Evolutionary conservation across 495 filamentous ascomycete species (phyloP).

Genomic region (Hypoxylon subgilvum): DNA sequence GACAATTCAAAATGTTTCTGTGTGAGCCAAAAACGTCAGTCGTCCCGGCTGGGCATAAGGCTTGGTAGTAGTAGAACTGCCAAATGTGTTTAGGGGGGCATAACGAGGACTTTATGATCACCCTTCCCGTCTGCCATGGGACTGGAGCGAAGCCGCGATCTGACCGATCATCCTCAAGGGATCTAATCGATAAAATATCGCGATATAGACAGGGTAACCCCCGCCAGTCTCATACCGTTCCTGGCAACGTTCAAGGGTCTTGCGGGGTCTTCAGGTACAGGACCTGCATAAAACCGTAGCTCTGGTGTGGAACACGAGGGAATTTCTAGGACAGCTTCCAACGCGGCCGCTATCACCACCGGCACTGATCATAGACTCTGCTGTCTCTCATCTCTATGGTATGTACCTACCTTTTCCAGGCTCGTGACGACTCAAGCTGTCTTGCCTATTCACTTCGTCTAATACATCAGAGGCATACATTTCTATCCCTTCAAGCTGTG

Average conservation of each 20-base stretch:
- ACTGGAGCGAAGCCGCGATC: constrained; percentile 30
- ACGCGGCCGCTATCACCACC: no score
- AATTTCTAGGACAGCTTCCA: constrained; percentile 17
- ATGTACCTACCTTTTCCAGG: no score
- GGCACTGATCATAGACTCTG: no score
- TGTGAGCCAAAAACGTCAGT: not conserved
- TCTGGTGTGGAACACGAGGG: constrained; percentile 26
- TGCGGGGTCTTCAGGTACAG: constrained; percentile 17
- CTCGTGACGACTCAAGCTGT: no score
- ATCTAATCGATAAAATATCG: constrained; percentile 34
- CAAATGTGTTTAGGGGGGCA: constrained; percentile 2
- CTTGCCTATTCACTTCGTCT: no score
- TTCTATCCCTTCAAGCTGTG: no score
- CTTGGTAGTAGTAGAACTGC: no score
- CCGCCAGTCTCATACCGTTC: constrained; percentile 6
- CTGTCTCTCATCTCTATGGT: no score
- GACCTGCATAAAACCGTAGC: constrained; percentile 17
- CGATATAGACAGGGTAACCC: constrained; percentile 30
- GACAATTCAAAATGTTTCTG: no score
- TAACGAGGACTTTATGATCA: constrained; percentile 32
- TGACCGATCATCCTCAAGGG: constrained; percentile 31
- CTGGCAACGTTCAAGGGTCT: constrained; percentile 15
- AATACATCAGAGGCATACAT: no score
- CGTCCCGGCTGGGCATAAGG: not conserved
- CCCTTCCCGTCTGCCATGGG: constrained; percentile 35